phyloP scores from a whole-genome alignment of 225 moss, liverwort and hornwort genomes.

The Rhytidiadelphus loreus region DNA sequence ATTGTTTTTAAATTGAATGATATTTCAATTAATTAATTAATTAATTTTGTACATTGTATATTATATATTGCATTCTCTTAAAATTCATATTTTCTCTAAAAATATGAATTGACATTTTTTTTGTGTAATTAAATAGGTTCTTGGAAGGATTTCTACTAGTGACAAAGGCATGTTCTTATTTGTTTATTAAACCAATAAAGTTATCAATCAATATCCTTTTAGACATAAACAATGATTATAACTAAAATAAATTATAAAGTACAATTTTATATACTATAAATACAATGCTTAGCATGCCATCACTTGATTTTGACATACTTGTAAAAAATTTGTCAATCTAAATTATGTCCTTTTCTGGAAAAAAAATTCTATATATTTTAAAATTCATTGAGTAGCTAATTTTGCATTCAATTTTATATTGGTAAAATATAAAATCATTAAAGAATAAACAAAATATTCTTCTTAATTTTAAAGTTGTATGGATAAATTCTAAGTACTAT shows the following conservation, averaged over 20 bases:
- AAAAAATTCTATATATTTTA: too few species aligned
- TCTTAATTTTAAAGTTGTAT: not conserved
- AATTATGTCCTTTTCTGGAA: not conserved
- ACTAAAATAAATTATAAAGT: too few species aligned
- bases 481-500: too few species aligned
- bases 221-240: not conserved
- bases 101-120: not conserved
- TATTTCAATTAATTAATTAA: not conserved
- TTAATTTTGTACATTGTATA: not conserved
- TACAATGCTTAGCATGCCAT: not conserved
- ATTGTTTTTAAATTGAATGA: not conserved
- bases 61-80: not conserved
- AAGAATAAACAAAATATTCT: not conserved
- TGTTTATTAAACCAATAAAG: not conserved
- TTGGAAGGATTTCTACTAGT: not conserved
- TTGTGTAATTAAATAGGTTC: not conserved
- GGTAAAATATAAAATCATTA: not conserved
- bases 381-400: not conserved
- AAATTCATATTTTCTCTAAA: not conserved
- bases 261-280: not conserved
- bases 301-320: not conserved
- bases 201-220: not conserved
- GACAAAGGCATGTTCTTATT: not conserved
- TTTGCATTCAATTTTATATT: not conserved
- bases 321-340: not conserved